A percentile compares a stretch with the other conserved stretches of the same genome.
Conservation (phyloP, 2,329 filamentous ascomycete genomes). For the Elsinoe perseae region DNA sequence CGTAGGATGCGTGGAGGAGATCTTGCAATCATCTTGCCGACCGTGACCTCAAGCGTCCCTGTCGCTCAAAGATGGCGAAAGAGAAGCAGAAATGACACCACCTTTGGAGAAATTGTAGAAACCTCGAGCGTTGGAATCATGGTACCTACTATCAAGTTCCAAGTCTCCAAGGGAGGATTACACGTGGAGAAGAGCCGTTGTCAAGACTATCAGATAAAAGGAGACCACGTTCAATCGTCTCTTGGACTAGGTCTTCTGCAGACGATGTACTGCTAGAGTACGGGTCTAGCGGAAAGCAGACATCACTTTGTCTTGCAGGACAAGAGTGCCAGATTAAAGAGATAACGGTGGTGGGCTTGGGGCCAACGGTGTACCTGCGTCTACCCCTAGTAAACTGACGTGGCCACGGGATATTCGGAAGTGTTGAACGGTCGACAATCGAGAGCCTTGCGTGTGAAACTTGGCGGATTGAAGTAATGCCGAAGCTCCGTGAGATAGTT, state of each 20-base stretch:
- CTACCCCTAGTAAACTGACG: slow-evolving; percentile 3
- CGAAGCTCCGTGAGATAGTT: background rate
- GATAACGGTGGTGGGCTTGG: slow-evolving; percentile 4
- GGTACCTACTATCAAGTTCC: background rate
- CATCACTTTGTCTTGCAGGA: background rate
- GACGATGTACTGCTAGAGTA: background rate
- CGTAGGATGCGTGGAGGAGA: background rate
- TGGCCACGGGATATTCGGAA: slow-evolving; percentile 1
- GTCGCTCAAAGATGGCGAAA: slow-evolving; percentile 7
- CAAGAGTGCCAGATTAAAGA: slow-evolving; percentile 10
- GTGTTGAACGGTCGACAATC: background rate
- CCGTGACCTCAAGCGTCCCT: background rate
- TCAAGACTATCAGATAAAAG: slow-evolving; percentile 9
- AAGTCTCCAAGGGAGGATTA: background rate
- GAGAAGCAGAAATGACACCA: slow-evolving; percentile 12
- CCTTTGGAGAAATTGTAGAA: background rate
- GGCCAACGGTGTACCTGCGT: slow-evolving; percentile 12
- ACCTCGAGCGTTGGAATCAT: background rate
- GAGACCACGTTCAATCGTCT: slow-evolving; percentile 3
- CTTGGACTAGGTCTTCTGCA: background rate
- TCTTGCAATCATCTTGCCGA: slow-evolving; percentile 2
- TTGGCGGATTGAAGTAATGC: background rate
- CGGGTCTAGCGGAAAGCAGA: background rate
- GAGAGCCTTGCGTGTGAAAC: background rate
- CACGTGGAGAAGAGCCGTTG: slow-evolving; percentile 7